Base-by-base conservation (phyloP, 2,329 filamentous ascomycete genomes). In the Pseudopithomyces chartarum region DNA sequence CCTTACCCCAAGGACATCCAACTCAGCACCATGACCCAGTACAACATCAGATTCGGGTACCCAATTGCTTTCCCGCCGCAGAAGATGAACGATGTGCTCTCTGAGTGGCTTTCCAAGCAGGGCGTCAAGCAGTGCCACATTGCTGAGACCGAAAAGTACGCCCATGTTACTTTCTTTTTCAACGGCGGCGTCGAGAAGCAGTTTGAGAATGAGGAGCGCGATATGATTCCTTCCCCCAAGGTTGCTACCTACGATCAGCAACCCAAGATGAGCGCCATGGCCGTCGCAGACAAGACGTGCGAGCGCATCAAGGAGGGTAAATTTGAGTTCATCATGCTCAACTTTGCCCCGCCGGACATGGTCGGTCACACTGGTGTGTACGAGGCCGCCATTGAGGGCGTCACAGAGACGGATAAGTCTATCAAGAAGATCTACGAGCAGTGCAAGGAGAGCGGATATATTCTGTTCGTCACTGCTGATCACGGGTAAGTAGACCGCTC, bases 81-180 rank as follows among this genome's bases (percentile, higher is more conserved):
- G 80, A 87, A 87, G 75, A 99, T 99, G 95, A 91, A 89, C 76
- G 96, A 99, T 69, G 95, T 99, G n/a, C 87, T 99, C 49, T 95
- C 95, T 20, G 95, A 99, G 82, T 98, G 93, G 87, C 85, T 99
- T 20, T 87, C 89, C 69, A 95, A 94, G 82, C 90, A 98, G 79
- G 86, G 85, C 43, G 84, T 96, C 60, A 89, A 93, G 82, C 95
- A 99, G 81, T 95, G 94, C 66, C 95, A 99, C 82, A 86, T 98
- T 66, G 95, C 95, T 55, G 95, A 99, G 85, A 99, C 95, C 2
- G 95, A 99, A 80, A 99, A 99, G 84, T 99, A 99, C 78, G 95
- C 95, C 34, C 95, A 99, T 81, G 95, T 99, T 63, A 98, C 95
- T 55, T 98, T 98, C 86, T 98, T 98, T 86, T 98, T 98, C 88